Base-by-base conservation (phyloP, 192 early-diverging fungal genomes). In the Coemansia sp. region DNA sequence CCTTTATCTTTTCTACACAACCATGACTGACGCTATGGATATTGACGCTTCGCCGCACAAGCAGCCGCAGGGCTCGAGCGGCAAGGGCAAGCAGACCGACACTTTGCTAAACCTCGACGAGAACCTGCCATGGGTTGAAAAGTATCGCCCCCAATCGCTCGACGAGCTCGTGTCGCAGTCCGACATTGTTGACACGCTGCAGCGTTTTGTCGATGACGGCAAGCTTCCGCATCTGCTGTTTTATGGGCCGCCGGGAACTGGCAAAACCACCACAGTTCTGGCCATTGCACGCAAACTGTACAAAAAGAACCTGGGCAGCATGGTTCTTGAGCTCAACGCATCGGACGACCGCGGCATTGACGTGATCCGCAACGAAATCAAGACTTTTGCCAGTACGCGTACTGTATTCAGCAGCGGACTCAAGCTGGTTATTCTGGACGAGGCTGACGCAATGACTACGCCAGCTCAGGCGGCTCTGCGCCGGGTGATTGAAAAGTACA, bases 281-380 rank as follows among this genome's bases (percentile, higher is more conserved):
- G 97, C 97, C 0, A 92, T 90, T 61, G 97, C 97, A 5, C 80
- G 90, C 41, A 86, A 88, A 64, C 80, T 99, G 19, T 99, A 96
- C 73, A 93, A 92, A 17, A 86, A 90, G 57, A 75, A 69, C 67
- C 90, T 87, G 69, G 88, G 87, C 57, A 88, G 90, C 64, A 97
- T 96, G 94, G 91, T 93, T 32, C 86, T 99, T 47, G 97, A 99
- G 84, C 83, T 97, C 35, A 99, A 99, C 67, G 94, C 96, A 2
- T 99, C 97, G 0, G 97, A 99, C 67, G 95, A 98, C 60, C 91
- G 97, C 57, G 97, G 97, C 57, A 98, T 99, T 65, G 95, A 95
- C 61, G 95, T 95, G 32, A 96, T 99, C 21, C 85, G 97, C 12
- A 94, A 99, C 48, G 94, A 98, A 75, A 97, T 99, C 77, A 97